A percentile compares a stretch with the other conserved stretches of the same genome.
These are phyloP conservation scores for Raphanus sativus DNA, from an alignment of 345 rosid species.

Conservation along the genomic window DNA sequence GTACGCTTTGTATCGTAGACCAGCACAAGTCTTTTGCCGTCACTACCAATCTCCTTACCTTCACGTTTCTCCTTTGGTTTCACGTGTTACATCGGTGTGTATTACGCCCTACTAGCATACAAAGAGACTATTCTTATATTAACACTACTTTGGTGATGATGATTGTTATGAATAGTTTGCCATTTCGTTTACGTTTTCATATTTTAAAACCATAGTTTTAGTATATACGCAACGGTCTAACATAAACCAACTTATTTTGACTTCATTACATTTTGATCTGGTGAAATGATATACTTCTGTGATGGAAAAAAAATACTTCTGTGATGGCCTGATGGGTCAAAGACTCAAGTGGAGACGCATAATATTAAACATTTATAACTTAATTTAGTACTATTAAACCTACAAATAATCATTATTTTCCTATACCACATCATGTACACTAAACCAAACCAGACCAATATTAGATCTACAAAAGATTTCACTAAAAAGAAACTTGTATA, in stretches of 20 bases:
- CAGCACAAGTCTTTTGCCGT: slow-evolving; percentile 15
- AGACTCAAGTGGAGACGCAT: background rate
- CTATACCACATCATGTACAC: background rate
- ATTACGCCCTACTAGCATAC: background rate
- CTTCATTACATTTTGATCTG: background rate
- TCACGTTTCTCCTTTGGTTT: slow-evolving; percentile 34
- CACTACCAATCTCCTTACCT: slow-evolving; percentile 19
- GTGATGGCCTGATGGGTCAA: too few relatives aligned
- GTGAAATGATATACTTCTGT: background rate
- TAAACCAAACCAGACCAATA: background rate
- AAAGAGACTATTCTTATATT: background rate
- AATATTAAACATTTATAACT: background rate
- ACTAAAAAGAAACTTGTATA: background rate
- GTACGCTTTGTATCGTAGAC: slow-evolving; percentile 25
- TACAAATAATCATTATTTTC: background rate
- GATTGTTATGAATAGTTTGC: background rate
- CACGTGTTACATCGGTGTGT: background rate
- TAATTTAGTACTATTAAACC: background rate
- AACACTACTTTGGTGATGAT: background rate
- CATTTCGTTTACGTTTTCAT: background rate
- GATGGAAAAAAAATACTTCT: too few relatives aligned
- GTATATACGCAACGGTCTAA: background rate
- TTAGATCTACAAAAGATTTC: slow-evolving; percentile 8
- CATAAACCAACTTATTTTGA: background rate
- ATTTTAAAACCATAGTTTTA: background rate